phyloP scores from a whole-genome alignment of 2,329 filamentous ascomycete species.

The Emericellopsis cladophorae region DNA sequence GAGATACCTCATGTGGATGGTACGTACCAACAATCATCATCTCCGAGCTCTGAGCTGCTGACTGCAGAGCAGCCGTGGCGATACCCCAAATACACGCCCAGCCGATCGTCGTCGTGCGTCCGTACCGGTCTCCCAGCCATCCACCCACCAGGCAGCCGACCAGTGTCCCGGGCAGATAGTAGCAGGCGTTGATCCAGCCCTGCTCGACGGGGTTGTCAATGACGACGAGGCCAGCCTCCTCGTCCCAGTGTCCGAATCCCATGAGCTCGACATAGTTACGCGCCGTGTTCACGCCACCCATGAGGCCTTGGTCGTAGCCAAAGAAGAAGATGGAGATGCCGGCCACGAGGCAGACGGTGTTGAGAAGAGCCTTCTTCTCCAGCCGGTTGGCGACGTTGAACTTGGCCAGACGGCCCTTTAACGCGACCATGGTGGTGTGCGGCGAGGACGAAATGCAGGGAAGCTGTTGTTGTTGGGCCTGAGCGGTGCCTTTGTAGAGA shows the following conservation, averaged over 20 bases:
- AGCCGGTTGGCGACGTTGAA: conserved; percentile 32
- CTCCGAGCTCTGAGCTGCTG: conserved; percentile 41
- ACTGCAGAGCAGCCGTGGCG: conserved; percentile 50
- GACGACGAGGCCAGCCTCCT: conserved; percentile 34
- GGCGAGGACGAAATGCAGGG: neutral
- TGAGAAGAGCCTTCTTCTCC: conserved; percentile 41
- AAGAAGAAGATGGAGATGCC: conserved; percentile 59
- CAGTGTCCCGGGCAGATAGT: conserved; percentile 42
- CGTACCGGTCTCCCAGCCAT: conserved; percentile 49
- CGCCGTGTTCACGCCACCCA: conserved; percentile 55
- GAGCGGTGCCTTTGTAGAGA: too few relatives aligned
- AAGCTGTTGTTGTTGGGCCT: too few relatives aligned
- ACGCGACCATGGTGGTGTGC: conserved; percentile 48
- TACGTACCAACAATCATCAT: conserved; percentile 57
- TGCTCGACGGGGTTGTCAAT: conserved; percentile 34
- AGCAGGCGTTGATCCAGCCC: conserved; percentile 16
- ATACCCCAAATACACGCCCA: conserved; percentile 44
- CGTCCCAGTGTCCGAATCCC: conserved; percentile 48
- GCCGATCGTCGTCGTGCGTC: conserved; percentile 51
- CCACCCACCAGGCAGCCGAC: conserved; percentile 52
- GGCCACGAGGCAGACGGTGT: conserved; percentile 50
- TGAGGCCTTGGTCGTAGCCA: conserved; percentile 43
- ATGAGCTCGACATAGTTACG: conserved; percentile 52
- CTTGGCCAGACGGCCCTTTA: conserved; percentile 81
- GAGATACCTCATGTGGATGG: too few relatives aligned